These are phyloP conservation scores for Paramecium caudatum DNA, from an alignment of 73 alveolate species.

Conservation along the genomic window DNA sequence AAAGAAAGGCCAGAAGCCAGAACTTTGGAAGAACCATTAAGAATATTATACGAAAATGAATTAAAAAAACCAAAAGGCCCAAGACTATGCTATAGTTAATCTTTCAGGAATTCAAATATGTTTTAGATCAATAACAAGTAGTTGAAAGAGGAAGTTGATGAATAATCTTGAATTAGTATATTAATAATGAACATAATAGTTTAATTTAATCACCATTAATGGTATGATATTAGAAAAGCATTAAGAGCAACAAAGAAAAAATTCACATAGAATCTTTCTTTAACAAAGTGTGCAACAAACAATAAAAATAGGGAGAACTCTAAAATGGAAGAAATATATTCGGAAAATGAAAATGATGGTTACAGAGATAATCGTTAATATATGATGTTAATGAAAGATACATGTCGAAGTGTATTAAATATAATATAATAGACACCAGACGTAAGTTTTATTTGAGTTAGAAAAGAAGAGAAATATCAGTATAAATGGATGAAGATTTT, in stretches of 20 bases:
- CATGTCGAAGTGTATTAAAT: slow-evolving; percentile 49
- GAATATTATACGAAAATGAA: slow-evolving; percentile 14
- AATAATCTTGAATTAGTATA: too few species aligned
- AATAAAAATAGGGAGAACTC: background rate
- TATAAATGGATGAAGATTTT: slow-evolving; percentile 10
- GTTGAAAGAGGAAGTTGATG: too few species aligned
- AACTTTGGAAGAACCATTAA: background rate
- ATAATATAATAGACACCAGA: slow-evolving; percentile 30
- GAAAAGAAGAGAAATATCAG: slow-evolving; percentile 13
- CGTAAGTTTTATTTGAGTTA: slow-evolving; percentile 38
- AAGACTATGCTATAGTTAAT: background rate
- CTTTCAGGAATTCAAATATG: too few species aligned
- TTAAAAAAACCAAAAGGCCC: slow-evolving; percentile 23
- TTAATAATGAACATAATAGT: slow-evolving; percentile 25
- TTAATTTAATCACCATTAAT: background rate
- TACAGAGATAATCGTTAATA: background rate
- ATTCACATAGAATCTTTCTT: background rate
- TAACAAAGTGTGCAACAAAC: background rate
- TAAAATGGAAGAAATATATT: background rate
- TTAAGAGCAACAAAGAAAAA: slow-evolving; percentile 7
- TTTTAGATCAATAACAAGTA: too few species aligned
- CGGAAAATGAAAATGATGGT: background rate
- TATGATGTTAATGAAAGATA: slow-evolving; percentile 2
- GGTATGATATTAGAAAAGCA: slow-evolving; percentile 33
- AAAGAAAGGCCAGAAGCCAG: background rate